Percentiles rank a stretch among this genome's conserved stretches.
Evolutionary conservation across 176 grass and related monocot species (phyloP).

Genomic region (Triticum timopheevii): DNA sequence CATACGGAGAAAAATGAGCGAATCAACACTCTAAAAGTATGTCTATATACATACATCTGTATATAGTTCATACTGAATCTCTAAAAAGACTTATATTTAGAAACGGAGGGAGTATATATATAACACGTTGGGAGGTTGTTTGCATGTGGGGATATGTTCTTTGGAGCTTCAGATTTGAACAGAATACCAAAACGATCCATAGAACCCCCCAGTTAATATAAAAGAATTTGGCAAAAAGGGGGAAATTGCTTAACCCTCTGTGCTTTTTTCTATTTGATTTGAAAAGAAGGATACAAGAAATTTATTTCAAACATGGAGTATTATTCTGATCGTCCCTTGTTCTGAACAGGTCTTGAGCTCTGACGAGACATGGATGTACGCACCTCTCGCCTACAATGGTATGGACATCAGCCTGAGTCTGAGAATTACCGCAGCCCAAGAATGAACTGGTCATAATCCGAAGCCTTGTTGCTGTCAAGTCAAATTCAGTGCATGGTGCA

Average conservation of each 20-base stretch:
- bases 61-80: no score
- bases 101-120: neutral
- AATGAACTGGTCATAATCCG: neutral
- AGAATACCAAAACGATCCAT: neutral
- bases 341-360: conserved; percentile 39
- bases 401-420: conserved; percentile 15
- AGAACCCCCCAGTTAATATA: neutral
- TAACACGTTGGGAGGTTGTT: neutral
- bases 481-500: neutral
- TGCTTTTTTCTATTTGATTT: no score
- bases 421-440: neutral
- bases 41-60: no score
- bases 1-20: no score
- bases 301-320: neutral
- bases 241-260: neutral
- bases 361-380: conserved; percentile 49
- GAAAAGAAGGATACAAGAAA: neutral
- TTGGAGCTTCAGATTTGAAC: neutral
- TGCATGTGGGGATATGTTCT: neutral
- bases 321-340: neutral
- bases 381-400: conserved; percentile 38
- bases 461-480: neutral
- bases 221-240: neutral
- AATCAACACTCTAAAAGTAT: no score
- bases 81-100: no score